Evolutionary conservation across 345 rosid species (phyloP).

Genomic region (Citrus sp.): DNA sequence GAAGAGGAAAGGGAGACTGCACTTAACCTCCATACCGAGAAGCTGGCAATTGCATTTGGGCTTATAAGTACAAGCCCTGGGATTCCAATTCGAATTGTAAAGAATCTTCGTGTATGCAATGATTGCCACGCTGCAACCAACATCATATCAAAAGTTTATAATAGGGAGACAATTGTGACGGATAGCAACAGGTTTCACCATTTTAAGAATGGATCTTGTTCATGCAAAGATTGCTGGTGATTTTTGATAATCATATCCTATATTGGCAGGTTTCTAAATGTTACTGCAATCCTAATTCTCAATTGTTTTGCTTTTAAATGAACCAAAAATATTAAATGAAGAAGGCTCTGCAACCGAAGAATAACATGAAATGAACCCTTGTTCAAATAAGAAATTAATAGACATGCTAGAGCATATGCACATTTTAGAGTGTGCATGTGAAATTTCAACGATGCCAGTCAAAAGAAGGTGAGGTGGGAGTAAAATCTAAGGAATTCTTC

Average conservation of each 20-base stretch:
- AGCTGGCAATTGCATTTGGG: slow-evolving; percentile 27
- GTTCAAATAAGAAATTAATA: not conserved
- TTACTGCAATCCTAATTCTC: not conserved
- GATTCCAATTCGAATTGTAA: slow-evolving; percentile 23
- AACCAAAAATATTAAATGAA: not conserved
- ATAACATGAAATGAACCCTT: not conserved
- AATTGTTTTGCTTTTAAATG: not conserved
- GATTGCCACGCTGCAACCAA: slow-evolving; percentile 17
- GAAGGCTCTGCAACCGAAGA: not conserved
- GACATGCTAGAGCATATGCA: not conserved
- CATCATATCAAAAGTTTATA: slow-evolving; percentile 15
- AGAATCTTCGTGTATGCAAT: slow-evolving; percentile 20
- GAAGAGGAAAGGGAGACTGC: slow-evolving; percentile 27
- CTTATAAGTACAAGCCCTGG: slow-evolving; percentile 8
- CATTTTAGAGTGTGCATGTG: not conserved
- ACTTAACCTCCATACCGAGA: slow-evolving; percentile 28
- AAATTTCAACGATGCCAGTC: not conserved
- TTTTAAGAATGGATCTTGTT: slow-evolving; percentile 18
- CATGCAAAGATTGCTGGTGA: slow-evolving; percentile 5
- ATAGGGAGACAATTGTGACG: slow-evolving; percentile 12
- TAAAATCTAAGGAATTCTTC: not conserved
- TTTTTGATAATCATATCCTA: not conserved
- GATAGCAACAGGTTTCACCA: slow-evolving; percentile 14
- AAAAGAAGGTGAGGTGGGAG: not conserved
- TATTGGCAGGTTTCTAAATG: not conserved